These are phyloP conservation scores for Cyclotella atomus DNA, from an alignment of 108 stramenopile genomes.

Conservation along the genomic window DNA sequence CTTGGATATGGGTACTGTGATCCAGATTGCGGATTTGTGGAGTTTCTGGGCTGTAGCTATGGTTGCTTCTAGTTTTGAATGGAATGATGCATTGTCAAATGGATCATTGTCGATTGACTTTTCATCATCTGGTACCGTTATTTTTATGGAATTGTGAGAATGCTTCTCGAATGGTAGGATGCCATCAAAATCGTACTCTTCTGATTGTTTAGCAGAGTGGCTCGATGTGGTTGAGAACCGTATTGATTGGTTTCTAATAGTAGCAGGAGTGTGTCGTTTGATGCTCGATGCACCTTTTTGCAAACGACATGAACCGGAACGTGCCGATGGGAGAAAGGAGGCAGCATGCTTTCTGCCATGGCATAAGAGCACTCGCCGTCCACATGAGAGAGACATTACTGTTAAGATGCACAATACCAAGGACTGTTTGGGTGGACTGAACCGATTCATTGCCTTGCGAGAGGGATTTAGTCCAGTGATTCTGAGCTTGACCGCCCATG, in stretches of 20 bases:
- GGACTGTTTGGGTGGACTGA: neutral
- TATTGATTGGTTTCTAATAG: neutral
- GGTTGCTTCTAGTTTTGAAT: slow-evolving; percentile 51
- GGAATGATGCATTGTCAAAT: slow-evolving; percentile 48
- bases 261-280: neutral
- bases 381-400: neutral
- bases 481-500: too few relatives aligned
- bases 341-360: neutral
- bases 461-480: too few relatives aligned
- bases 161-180: slow-evolving; percentile 61
- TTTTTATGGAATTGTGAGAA: slow-evolving; percentile 67
- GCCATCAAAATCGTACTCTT: slow-evolving; percentile 26
- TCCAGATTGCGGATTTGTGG: slow-evolving; percentile 71
- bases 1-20: slow-evolving; percentile 68
- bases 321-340: neutral
- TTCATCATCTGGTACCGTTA: slow-evolving; percentile 50
- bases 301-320: neutral
- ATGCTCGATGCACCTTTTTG: neutral
- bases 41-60: slow-evolving; percentile 36
- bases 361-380: neutral
- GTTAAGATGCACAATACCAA: neutral
- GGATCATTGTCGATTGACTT: slow-evolving; percentile 8
- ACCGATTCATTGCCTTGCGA: too few relatives aligned
- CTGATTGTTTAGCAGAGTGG: neutral
- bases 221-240: slow-evolving; percentile 3